Evolutionary conservation across 441 rosid species (phyloP).

Genomic region (Brassica hybrid): DNA sequence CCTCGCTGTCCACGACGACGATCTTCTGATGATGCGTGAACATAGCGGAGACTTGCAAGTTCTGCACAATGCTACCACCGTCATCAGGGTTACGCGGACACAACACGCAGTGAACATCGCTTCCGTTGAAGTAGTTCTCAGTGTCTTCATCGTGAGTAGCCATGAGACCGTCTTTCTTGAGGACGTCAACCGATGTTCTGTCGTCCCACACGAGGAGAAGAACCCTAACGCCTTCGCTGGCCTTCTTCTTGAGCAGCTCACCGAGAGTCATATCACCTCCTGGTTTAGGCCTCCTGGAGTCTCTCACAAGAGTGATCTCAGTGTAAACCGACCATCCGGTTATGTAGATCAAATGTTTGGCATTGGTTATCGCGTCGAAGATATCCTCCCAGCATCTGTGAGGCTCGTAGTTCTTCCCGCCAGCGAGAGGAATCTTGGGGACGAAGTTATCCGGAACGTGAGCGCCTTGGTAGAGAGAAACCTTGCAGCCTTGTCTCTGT

Average conservation of each 20-base stretch:
- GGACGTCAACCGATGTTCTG: neutral
- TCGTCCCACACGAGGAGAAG: neutral
- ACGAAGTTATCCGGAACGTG: neutral
- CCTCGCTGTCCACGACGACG: neutral
- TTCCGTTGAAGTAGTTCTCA: neutral
- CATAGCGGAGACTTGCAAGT: neutral
- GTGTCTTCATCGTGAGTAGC: slow-evolving; percentile 1
- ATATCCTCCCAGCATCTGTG: slow-evolving; percentile 87
- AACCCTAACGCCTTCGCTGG: neutral
- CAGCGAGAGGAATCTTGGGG: slow-evolving; percentile 7
- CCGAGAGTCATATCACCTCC: neutral
- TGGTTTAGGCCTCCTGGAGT: slow-evolving; percentile 87
- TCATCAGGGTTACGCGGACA: slow-evolving; percentile 1
- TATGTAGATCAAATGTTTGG: slow-evolving; percentile 85
- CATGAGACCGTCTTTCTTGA: neutral
- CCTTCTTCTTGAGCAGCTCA: neutral
- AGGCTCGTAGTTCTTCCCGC: neutral
- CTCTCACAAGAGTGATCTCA: slow-evolving; percentile 81
- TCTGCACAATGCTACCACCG: neutral
- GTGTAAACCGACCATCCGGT: slow-evolving; percentile 98
- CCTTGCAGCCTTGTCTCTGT: neutral
- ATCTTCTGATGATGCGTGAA: neutral
- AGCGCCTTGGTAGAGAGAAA: neutral
- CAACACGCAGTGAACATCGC: neutral
- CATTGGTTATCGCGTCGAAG: slow-evolving; percentile 85